Evolutionary conservation across 1,139 yeast genomes (phyloP).

Genomic region (Geotrichum aggregatum): DNA sequence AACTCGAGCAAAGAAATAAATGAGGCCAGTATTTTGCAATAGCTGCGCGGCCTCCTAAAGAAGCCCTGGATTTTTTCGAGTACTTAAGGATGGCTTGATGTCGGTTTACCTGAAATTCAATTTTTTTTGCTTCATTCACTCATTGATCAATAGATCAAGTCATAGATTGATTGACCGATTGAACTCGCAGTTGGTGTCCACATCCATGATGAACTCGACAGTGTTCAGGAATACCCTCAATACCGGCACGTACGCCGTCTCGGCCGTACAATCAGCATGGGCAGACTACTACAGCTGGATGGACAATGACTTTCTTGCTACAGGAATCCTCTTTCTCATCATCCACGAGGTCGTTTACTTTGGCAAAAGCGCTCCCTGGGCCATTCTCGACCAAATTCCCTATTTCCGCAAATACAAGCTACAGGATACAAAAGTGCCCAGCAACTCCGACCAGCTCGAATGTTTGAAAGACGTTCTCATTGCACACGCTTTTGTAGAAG

Average conservation of each 20-base stretch:
- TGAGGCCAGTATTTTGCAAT: too few relatives aligned
- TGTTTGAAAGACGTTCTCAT: slow-evolving; percentile 78
- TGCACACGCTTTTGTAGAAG: slow-evolving; percentile 87
- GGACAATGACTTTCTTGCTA: slow-evolving; percentile 73
- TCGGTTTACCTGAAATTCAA: too few relatives aligned
- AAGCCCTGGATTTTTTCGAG: too few relatives aligned
- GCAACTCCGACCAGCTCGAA: slow-evolving; percentile 81
- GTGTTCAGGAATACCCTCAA: too few relatives aligned
- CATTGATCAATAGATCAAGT: too few relatives aligned
- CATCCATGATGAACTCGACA: too few relatives aligned
- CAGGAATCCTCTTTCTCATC: slow-evolving; percentile 70
- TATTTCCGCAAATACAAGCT: slow-evolving; percentile 74
- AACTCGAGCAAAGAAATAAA: too few relatives aligned
- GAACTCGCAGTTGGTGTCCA: too few relatives aligned
- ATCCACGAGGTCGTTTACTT: slow-evolving; percentile 79
- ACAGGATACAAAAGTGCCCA: slow-evolving; percentile 63
- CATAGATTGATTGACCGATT: too few relatives aligned
- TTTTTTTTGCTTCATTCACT: too few relatives aligned
- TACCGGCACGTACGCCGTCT: slow-evolving; percentile 29
- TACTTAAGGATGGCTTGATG: too few relatives aligned
- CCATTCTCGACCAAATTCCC: slow-evolving; percentile 68
- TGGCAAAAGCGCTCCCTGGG: slow-evolving; percentile 83
- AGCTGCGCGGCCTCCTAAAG: too few relatives aligned
- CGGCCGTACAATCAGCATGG: slow-evolving; percentile 61
- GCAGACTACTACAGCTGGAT: slow-evolving; percentile 71